Evolutionary conservation across 345 rosid species (phyloP).

Genomic region (Gossypium sturtianum): DNA sequence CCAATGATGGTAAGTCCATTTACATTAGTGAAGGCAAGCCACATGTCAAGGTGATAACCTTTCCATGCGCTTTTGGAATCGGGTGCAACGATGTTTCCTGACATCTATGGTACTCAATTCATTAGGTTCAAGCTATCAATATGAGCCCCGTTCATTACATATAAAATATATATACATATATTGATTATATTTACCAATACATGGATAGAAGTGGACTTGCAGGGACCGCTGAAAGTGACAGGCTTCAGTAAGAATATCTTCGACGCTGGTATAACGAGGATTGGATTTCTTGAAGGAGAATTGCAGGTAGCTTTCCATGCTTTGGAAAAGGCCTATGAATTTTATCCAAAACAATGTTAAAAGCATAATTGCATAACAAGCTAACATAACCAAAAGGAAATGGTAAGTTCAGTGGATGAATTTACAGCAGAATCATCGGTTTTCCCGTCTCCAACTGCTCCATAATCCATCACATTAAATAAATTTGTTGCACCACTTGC

Average conservation of each 20-base stretch:
- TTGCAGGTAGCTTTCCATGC: conserved; percentile 24
- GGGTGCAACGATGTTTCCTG: conserved; percentile 12
- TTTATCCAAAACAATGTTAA: not conserved
- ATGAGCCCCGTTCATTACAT: not conserved
- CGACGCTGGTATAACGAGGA: conserved; percentile 13
- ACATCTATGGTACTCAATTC: not conserved
- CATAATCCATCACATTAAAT: not conserved
- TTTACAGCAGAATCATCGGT: conserved; percentile 6
- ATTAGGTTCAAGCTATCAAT: not conserved
- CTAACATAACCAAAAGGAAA: not conserved
- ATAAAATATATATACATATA: too few species aligned
- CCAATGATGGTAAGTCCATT: not conserved
- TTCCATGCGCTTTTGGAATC: not conserved
- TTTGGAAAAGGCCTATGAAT: conserved; percentile 17
- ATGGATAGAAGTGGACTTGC: conserved; percentile 14
- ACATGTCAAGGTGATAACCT: conserved; percentile 4
- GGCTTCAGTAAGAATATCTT: conserved; percentile 22
- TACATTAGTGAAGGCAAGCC: conserved; percentile 21
- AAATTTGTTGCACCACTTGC: not conserved
- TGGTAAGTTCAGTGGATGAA: not conserved
- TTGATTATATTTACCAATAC: conserved; percentile 13
- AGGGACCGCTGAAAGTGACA: conserved; percentile 23
- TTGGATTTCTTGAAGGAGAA: conserved; percentile 5
- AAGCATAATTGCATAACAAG: not conserved
- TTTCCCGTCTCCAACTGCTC: conserved; percentile 6